Percentiles rank a stretch among this genome's conserved stretches.
These are phyloP conservation scores for Linnemannia elongata DNA, from an alignment of 192 early-diverging fungal genomes.

Conservation along the genomic window DNA sequence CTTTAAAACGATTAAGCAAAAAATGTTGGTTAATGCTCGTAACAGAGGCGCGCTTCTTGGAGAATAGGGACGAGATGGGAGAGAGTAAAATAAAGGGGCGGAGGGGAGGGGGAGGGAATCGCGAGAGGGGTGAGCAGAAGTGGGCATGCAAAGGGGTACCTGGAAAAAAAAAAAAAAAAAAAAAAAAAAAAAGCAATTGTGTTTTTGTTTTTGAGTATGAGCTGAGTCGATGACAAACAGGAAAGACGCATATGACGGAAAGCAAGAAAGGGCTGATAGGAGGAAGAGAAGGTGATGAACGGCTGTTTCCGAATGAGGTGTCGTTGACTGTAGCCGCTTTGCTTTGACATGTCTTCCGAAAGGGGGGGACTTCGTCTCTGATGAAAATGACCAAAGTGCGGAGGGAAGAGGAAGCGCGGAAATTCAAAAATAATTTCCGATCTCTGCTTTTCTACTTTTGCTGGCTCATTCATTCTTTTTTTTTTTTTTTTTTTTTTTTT, in stretches of 20 bases:
- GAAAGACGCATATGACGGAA: background rate
- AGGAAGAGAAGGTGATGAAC: background rate
- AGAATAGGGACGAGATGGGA: too few relatives aligned
- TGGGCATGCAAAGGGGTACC: background rate
- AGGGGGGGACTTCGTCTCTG: background rate
- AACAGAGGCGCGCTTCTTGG: too few relatives aligned
- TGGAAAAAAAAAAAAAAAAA: background rate
- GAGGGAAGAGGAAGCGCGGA: conserved; percentile 4
- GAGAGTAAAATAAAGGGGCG: background rate
- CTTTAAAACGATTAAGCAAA: background rate
- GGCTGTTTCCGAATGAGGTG: conserved; percentile 3
- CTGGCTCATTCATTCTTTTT: too few relatives aligned
- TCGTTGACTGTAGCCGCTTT: background rate
- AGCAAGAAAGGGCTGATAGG: background rate
- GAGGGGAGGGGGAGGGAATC: background rate
- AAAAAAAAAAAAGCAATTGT: background rate
- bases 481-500: too few relatives aligned
- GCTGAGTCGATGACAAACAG: background rate
- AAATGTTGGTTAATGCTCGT: background rate
- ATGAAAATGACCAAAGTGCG: background rate
- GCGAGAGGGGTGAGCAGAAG: background rate
- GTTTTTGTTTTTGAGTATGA: background rate
- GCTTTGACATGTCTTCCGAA: background rate
- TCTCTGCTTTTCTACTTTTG: too few relatives aligned
- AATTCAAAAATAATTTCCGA: conserved; percentile 12